Conservation (phyloP, 306 rosid genomes). For the Arachis stenosperma region DNA sequence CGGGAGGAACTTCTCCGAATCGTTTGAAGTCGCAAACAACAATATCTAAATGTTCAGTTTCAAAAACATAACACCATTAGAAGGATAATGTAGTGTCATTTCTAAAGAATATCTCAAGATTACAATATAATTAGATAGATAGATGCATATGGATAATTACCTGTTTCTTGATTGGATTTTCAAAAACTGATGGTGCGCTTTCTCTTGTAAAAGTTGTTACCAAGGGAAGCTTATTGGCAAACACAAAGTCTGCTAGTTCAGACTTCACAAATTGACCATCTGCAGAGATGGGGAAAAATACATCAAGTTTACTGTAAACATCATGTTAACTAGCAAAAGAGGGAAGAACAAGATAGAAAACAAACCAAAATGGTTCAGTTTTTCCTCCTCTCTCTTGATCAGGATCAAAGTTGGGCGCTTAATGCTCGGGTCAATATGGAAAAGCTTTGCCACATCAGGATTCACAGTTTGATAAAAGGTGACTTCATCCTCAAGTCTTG, state of each 20-base stretch:
- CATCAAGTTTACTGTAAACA: not conserved
- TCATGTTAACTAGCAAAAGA: not conserved
- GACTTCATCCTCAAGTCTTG: conserved; percentile 90
- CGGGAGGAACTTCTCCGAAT: conserved; percentile 72
- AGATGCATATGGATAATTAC: conserved; percentile 46
- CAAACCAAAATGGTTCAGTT: conserved; percentile 79
- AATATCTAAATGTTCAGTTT: conserved; percentile 58
- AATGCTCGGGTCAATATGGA: conserved; percentile 73
- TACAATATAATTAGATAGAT: not conserved
- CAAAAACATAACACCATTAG: conserved; percentile 29
- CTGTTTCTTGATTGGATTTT: conserved; percentile 94
- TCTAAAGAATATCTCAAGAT: conserved; percentile 22
- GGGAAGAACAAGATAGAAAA: conserved; percentile 25
- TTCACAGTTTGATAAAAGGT: conserved; percentile 88
- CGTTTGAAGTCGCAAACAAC: conserved; percentile 74
- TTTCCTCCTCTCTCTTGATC: conserved; percentile 86
- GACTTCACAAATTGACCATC: conserved; percentile 80
- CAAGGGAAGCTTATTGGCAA: conserved; percentile 86
- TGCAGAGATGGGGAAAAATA: conserved; percentile 46
- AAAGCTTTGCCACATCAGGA: conserved; percentile 88
- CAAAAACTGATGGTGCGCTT: conserved; percentile 81
- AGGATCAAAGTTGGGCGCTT: conserved; percentile 91
- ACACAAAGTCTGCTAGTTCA: conserved; percentile 71
- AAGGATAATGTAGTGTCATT: conserved; percentile 9
- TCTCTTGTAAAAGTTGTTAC: conserved; percentile 85